These are phyloP conservation scores for Tubosaeta sp. DNA, from an alignment of 768 basidiomycete species.

Conservation along the genomic window DNA sequence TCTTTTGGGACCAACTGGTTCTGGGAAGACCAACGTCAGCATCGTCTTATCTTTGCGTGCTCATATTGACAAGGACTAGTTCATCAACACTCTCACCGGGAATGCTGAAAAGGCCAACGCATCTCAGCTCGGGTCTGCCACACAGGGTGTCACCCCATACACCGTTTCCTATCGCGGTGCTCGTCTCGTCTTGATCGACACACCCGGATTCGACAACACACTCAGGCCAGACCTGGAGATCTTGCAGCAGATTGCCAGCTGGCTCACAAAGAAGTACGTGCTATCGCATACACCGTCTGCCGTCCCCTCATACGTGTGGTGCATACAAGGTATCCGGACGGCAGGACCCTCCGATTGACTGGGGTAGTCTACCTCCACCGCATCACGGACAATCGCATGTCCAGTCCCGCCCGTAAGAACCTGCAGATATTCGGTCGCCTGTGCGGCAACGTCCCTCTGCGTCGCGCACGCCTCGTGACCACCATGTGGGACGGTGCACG, in stretches of 20 bases:
- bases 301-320: background rate
- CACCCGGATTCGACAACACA: background rate
- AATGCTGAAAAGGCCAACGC: background rate
- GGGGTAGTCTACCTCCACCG: conserved; percentile 34
- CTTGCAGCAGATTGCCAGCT: no score
- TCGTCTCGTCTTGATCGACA: background rate
- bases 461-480: conserved; percentile 24
- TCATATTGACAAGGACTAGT: background rate
- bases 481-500: conserved; percentile 39
- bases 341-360: conserved; percentile 6
- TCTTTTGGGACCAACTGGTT: background rate
- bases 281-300: background rate
- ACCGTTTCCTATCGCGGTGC: background rate
- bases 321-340: conserved; percentile 7
- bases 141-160: background rate
- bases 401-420: conserved; percentile 26
- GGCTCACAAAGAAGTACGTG: no score
- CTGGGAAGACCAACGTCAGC: background rate
- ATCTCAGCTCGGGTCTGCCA: background rate
- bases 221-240: background rate
- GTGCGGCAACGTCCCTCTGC: conserved; percentile 27
- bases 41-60: no score
- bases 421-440: conserved; percentile 29
- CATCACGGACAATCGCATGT: conserved; percentile 34
- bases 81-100: background rate